phyloP scores from a whole-genome alignment of 306 rosid species.

The Oemleria cerasiformis region DNA sequence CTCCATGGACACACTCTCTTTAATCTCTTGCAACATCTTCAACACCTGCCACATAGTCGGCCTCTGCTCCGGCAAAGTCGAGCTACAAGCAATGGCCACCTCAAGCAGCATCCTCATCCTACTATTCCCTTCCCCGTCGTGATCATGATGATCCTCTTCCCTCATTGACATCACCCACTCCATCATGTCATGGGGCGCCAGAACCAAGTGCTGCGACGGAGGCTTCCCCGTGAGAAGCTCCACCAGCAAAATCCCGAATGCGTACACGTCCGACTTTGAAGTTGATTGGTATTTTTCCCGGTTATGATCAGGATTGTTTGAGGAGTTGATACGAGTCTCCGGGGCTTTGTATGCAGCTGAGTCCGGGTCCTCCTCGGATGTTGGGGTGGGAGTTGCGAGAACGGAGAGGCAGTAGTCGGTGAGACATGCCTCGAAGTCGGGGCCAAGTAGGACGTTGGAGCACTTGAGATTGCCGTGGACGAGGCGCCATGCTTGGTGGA shows the following conservation, averaged over 20 bases:
- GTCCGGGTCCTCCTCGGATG: conserved; percentile 35
- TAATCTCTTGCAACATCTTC: conserved; percentile 91
- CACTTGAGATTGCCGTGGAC: conserved; percentile 93
- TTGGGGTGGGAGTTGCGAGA: conserved; percentile 30
- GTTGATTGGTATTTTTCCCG: conserved; percentile 39
- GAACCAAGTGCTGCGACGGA: conserved; percentile 52
- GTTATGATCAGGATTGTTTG: background rate
- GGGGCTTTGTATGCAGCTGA: conserved; percentile 66
- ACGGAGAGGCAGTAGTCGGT: conserved; percentile 75
- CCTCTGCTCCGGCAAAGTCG: conserved; percentile 78
- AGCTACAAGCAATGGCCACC: conserved; percentile 68
- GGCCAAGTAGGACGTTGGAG: conserved; percentile 78
- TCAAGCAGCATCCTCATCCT: conserved; percentile 78
- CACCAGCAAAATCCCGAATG: conserved; percentile 66
- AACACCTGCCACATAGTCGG: conserved; percentile 96
- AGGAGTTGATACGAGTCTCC: conserved; percentile 37
- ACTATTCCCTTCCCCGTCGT: conserved; percentile 46
- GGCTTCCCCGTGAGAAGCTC: conserved; percentile 78
- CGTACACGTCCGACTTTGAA: conserved; percentile 65
- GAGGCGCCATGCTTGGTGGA: conserved; percentile 94
- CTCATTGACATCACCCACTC: conserved; percentile 62
- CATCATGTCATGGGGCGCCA: conserved; percentile 52
- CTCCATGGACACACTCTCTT: conserved; percentile 54
- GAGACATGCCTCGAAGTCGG: conserved; percentile 81
- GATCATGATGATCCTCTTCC: conserved; percentile 24